These are phyloP conservation scores for Venturia pyrina DNA, from an alignment of 2,329 filamentous ascomycete species.

Conservation along the genomic window DNA sequence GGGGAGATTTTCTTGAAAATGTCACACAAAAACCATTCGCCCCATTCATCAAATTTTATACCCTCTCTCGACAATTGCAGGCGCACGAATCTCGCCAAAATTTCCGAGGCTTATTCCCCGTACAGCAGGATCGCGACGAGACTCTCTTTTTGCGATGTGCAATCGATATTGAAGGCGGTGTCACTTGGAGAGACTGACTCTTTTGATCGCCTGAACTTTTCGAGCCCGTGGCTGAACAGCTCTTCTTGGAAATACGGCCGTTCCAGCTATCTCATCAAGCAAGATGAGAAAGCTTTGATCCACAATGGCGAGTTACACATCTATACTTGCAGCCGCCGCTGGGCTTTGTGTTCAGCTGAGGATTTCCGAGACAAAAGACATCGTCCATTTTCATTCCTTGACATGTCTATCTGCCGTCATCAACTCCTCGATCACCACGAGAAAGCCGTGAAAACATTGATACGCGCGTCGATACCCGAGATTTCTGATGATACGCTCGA, in stretches of 20 bases:
- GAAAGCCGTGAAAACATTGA: background rate
- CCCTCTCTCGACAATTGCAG: background rate
- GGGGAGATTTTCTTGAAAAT: background rate
- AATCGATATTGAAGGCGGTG: background rate
- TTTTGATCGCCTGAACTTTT: background rate
- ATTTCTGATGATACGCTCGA: background rate
- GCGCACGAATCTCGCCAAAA: background rate
- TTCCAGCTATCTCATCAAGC: background rate
- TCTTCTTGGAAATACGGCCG: background rate
- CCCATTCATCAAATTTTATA: background rate
- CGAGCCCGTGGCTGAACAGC: background rate
- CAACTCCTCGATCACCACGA: background rate
- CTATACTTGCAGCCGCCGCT: background rate
- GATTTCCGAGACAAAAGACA: background rate
- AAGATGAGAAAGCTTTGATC: background rate
- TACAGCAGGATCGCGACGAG: background rate
- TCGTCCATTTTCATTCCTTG: background rate
- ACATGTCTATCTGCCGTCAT: background rate
- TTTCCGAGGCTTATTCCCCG: background rate
- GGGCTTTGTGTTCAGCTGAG: background rate
- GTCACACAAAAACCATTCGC: background rate
- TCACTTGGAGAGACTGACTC: background rate
- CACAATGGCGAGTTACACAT: background rate
- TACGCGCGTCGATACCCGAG: background rate
- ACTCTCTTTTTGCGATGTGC: background rate